These are phyloP conservation scores for Alternaria triticina DNA, from an alignment of 2,329 filamentous ascomycete species.

Conservation along the genomic window DNA sequence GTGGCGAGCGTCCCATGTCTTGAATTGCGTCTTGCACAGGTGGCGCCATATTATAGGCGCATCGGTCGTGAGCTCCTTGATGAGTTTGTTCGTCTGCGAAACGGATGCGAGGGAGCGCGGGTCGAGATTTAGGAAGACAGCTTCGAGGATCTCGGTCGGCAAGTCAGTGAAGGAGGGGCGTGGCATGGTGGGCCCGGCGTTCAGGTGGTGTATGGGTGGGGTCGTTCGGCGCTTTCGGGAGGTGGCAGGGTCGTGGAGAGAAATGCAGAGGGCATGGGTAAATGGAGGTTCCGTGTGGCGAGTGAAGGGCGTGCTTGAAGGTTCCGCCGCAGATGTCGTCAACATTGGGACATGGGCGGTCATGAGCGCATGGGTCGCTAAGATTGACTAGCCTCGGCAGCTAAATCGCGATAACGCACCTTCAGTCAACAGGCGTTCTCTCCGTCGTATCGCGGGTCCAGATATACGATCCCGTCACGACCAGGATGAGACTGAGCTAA, in stretches of 20 bases:
- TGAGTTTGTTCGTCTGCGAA: conserved; percentile 67
- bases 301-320: not conserved
- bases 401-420: conserved; percentile 14
- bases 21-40: conserved; percentile 73
- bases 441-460: not conserved
- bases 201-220: not conserved
- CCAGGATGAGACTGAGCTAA: not conserved
- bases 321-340: conserved; percentile 19
- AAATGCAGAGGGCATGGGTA: not conserved
- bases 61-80: conserved; percentile 70
- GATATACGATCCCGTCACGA: not conserved
- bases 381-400: conserved; percentile 18
- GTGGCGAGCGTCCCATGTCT: conserved; percentile 70
- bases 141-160: conserved; percentile 85
- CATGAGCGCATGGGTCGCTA: conserved; percentile 24
- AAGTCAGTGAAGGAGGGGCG: conserved; percentile 50
- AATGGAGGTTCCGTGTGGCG: not conserved
- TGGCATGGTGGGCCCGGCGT: conserved; percentile 7
- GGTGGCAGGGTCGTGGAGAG: not conserved
- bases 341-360: conserved; percentile 11
- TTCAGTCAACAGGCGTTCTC: not conserved
- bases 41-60: conserved; percentile 80
- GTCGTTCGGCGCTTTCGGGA: not conserved
- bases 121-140: conserved; percentile 71
- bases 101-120: conserved; percentile 59